Percentiles rank a stretch among this genome's conserved stretches.
Conservation (phyloP, 1,284 basidiomycete genomes). For the Apiotrichum mycotoxinovorans region DNA sequence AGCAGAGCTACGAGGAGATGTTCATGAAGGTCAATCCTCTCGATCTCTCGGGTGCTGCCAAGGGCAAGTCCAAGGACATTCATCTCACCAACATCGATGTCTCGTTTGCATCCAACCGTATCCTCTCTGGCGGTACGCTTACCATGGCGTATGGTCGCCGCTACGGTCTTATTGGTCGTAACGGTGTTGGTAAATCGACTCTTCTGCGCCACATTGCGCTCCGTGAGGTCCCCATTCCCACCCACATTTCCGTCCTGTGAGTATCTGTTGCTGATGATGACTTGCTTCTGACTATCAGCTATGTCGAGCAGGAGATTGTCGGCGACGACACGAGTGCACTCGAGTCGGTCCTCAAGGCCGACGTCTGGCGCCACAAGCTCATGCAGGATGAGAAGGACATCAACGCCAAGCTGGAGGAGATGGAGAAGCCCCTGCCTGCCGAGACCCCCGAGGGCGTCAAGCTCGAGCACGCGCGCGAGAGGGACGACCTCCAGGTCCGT, state of each 20-base stretch:
- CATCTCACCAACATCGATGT: slow-evolving; percentile 94
- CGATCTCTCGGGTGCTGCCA: slow-evolving; percentile 70
- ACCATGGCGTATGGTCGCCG: slow-evolving; percentile 85
- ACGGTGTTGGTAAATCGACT: slow-evolving; percentile 96
- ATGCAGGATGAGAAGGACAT: slow-evolving; percentile 19
- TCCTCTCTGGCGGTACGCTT: slow-evolving; percentile 71
- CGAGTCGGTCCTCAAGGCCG: slow-evolving; percentile 91
- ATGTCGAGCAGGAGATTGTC: slow-evolving; percentile 96
- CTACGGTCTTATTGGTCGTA: slow-evolving; percentile 66
- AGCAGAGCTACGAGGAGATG: slow-evolving; percentile 97
- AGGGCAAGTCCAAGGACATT: slow-evolving; percentile 94
- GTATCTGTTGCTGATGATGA: slow-evolving; percentile 42
- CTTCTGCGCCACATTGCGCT: slow-evolving; percentile 93
- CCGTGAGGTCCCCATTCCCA: slow-evolving; percentile 87
- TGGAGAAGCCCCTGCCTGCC: slow-evolving; percentile 33
- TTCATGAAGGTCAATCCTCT: slow-evolving; percentile 99
- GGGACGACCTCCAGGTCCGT: slow-evolving; percentile 79
- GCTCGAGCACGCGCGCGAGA: slow-evolving; percentile 66
- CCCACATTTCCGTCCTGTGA: slow-evolving; percentile 86
- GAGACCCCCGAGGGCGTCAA: slow-evolving; percentile 62
- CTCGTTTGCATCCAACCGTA: slow-evolving; percentile 88
- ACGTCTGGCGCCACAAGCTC: slow-evolving; percentile 82
- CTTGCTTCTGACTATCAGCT: slow-evolving; percentile 21
- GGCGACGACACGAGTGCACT: slow-evolving; percentile 92
- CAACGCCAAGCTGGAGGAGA: slow-evolving; percentile 56